phyloP scores from a whole-genome alignment of 441 rosid genomes.

The Aleurites moluccanus region DNA sequence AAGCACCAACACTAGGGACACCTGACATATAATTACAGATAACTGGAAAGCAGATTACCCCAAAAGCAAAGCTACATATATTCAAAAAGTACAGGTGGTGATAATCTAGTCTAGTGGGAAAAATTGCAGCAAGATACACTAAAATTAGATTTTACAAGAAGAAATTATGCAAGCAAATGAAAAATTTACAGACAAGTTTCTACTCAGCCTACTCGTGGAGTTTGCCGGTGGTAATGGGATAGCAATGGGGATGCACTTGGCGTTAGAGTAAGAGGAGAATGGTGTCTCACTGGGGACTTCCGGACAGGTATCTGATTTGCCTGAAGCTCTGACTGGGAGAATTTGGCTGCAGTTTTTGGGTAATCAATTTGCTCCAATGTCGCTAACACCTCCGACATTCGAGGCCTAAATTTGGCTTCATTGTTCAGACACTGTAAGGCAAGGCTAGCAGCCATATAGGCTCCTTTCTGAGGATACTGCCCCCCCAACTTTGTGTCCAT shows the following conservation, averaged over 20 bases:
- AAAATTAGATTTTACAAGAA: conserved; percentile 26
- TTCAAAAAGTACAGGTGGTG: conserved; percentile 17
- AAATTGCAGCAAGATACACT: conserved; percentile 31
- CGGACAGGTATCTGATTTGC: conserved; percentile 17
- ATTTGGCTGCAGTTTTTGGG: conserved; percentile 32
- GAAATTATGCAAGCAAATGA: conserved; percentile 18
- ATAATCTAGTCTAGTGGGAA: conserved; percentile 18
- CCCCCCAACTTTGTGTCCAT: conserved; percentile 74
- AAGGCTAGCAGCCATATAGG: conserved; percentile 51
- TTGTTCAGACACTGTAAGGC: conserved; percentile 52
- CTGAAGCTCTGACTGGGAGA: conserved; percentile 18
- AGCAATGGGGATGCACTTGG: conserved; percentile 37
- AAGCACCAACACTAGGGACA: neutral
- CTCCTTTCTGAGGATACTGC: conserved; percentile 72
- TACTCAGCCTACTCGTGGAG: conserved; percentile 37
- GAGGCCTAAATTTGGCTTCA: conserved; percentile 55
- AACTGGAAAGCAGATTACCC: neutral
- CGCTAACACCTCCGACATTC: conserved; percentile 60
- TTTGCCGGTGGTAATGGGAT: conserved; percentile 33
- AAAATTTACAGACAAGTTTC: conserved; percentile 28
- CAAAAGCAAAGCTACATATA: conserved; percentile 12
- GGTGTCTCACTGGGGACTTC: conserved; percentile 35
- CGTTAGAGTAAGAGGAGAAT: conserved; percentile 30
- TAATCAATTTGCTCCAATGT: conserved; percentile 48
- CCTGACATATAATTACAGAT: conserved; percentile 9